phyloP scores from a whole-genome alignment of 2,329 filamentous ascomycete genomes.

The Rugonectria rugulosa region DNA sequence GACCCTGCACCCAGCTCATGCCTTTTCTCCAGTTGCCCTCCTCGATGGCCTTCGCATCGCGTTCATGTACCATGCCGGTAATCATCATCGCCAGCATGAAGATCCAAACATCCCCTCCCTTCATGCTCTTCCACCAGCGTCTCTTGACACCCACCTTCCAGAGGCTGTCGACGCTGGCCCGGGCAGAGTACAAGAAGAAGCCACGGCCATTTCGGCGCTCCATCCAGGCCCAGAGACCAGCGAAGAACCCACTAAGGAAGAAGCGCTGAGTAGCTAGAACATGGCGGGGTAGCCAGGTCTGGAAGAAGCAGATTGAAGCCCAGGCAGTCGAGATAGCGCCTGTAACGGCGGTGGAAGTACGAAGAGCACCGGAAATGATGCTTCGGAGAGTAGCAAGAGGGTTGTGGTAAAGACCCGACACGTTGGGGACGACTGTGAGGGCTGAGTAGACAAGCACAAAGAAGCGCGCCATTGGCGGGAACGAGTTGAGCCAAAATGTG shows the following conservation, averaged over 20 bases:
- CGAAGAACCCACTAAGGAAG: conserved; percentile 87
- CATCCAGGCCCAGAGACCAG: conserved; percentile 84
- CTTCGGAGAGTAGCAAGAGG: conserved; percentile 72
- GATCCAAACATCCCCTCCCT: conserved; percentile 83
- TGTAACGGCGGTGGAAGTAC: conserved; percentile 76
- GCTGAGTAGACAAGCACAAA: conserved; percentile 78
- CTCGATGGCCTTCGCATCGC: conserved; percentile 70
- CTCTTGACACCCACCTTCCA: conserved; percentile 96
- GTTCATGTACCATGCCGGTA: conserved; percentile 80
- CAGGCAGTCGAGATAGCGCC: conserved; percentile 86
- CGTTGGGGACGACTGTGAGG: conserved; percentile 70
- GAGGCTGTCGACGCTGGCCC: conserved; percentile 79
- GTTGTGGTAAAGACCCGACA: conserved; percentile 71
- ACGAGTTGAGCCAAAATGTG: conserved; percentile 84
- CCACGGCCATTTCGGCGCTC: conserved; percentile 70
- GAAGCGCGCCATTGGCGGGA: conserved; percentile 80
- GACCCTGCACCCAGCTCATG: conserved; percentile 76
- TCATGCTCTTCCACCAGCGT: conserved; percentile 84
- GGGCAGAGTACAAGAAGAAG: conserved; percentile 80
- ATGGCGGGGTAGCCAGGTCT: conserved; percentile 75
- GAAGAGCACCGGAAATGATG: conserved; percentile 73
- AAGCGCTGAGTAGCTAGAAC: conserved; percentile 84
- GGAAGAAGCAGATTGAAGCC: conserved; percentile 90
- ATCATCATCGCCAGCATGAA: conserved; percentile 82
- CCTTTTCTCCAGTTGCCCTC: conserved; percentile 74